Evolutionary conservation across 768 basidiomycete species (phyloP).

Genomic region (Heimioporus sp.): DNA sequence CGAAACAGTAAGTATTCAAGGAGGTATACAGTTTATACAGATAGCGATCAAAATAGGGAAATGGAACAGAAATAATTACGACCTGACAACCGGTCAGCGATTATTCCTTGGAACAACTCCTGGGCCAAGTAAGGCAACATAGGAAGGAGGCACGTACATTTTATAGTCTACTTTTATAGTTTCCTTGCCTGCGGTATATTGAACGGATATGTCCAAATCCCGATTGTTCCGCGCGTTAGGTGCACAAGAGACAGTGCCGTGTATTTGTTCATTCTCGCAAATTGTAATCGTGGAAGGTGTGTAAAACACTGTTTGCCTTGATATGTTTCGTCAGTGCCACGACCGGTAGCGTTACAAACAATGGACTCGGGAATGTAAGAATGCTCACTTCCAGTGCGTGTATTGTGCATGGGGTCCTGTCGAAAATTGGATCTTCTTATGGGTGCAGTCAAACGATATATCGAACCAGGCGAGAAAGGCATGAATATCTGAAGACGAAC

Average conservation of each 20-base stretch:
- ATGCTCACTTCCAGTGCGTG: constrained; percentile 91
- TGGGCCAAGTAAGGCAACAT: constrained; percentile 4
- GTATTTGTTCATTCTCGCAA: constrained; percentile 66
- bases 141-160: constrained; percentile 65
- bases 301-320: constrained; percentile 96
- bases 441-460: constrained; percentile 90
- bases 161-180: constrained; percentile 60
- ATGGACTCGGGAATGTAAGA: background rate
- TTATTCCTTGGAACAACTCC: constrained; percentile 17
- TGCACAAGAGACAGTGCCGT: constrained; percentile 70
- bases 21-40: constrained; percentile 12
- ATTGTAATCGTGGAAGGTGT: constrained; percentile 77
- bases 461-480: constrained; percentile 99
- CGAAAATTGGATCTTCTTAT: constrained; percentile 94
- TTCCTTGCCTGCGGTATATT: constrained; percentile 52
- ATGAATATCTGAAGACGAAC: constrained; percentile 67
- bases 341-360: background rate
- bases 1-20: constrained; percentile 1
- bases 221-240: constrained; percentile 94
- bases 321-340: constrained; percentile 1
- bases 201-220: constrained; percentile 87
- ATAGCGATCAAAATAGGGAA: constrained; percentile 3
- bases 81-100: constrained; percentile 75
- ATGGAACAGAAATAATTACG: constrained; percentile 42
- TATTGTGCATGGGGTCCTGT: constrained; percentile 98